Evolutionary conservation across 2,329 filamentous ascomycete genomes (phyloP), one percentile per base, ranked within the genome.

Genomic region (Stachybotrys elegans): DNA sequence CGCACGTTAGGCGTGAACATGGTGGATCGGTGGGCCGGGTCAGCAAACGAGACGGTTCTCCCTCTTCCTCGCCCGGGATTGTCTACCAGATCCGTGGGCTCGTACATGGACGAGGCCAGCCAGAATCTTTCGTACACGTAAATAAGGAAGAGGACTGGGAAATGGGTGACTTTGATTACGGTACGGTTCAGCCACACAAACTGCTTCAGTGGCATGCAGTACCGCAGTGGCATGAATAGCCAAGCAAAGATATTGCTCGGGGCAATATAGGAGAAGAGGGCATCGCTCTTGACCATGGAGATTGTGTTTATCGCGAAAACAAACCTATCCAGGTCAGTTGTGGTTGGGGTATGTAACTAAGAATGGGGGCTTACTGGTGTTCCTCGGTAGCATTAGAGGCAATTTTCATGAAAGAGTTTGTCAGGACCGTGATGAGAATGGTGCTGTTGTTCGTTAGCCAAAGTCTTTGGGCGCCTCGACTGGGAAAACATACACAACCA

Each of bases 261-360:
- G 2, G 92, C 87, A 48, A 96, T 80, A 60, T 96, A 96, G 4
- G 89, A 94, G 70, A 97, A 97, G 0, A 96, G 72, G 0, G 90
- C 87, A 61, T 97, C 92, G n/a, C 93, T 95, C 65, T 96, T 97
- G 52, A 96, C 92, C 88, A 95, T 94, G 5, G 89, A 94, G 40
- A 96, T 95, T 5, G 92, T 94, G 60, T 96, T 97, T 62, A 97
- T 90, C 0, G 92, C 92, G 58, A 97, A 96, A 3, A 96, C 68
- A 60, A 95, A 96, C 47, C 75, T 79, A 48, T 54, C 29, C 7
- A 43, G 23, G 7, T 23, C 16, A 40, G 58, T 25, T 55, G 48
- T 35, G 27, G 12, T 6, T 22, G 17, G 21, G 2, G 12, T 7
- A 22, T 22, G 6, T 9, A 13, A 5, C 1, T n/a, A 6, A 1